Evolutionary conservation across 176 grass and related monocot species (phyloP).

Genomic region (Alopecurus myosuroides): DNA sequence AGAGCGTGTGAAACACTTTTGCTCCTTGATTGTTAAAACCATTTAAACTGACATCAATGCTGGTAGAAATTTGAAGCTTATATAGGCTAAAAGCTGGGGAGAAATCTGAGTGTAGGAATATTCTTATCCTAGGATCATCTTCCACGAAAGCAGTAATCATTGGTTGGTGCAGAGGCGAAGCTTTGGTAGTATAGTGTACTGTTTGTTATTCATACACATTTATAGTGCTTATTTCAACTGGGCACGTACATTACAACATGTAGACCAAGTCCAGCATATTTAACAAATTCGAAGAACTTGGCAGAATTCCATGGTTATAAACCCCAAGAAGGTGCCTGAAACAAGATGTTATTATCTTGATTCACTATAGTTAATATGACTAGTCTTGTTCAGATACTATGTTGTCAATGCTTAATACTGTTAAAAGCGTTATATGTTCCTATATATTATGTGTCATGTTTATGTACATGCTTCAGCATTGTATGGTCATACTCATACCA

Average conservation of each 20-base stretch:
- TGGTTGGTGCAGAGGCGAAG: slow-evolving; percentile 1
- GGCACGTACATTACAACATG: neutral
- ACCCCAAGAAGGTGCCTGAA: neutral
- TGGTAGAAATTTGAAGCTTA: neutral
- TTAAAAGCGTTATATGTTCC: neutral
- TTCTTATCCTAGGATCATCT: neutral
- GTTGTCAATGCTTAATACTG: neutral
- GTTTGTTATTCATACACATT: slow-evolving; percentile 2
- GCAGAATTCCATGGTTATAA: neutral
- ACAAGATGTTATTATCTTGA: neutral
- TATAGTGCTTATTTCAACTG: neutral
- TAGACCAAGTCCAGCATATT: neutral
- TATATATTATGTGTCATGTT: neutral
- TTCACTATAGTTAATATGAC: neutral
- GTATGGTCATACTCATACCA: neutral
- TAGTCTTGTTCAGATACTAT: neutral
- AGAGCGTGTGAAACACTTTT: neutral
- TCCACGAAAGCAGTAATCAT: neutral
- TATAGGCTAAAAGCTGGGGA: neutral
- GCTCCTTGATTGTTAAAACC: slow-evolving; percentile 9
- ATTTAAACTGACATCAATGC: neutral
- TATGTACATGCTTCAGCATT: slow-evolving; percentile 1
- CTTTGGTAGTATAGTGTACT: neutral
- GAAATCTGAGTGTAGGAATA: slow-evolving; percentile 1
- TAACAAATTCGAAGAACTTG: neutral